Base-by-base conservation (phyloP, 2,329 filamentous ascomycete species). In the Tolypocladium ophioglossoides region DNA sequence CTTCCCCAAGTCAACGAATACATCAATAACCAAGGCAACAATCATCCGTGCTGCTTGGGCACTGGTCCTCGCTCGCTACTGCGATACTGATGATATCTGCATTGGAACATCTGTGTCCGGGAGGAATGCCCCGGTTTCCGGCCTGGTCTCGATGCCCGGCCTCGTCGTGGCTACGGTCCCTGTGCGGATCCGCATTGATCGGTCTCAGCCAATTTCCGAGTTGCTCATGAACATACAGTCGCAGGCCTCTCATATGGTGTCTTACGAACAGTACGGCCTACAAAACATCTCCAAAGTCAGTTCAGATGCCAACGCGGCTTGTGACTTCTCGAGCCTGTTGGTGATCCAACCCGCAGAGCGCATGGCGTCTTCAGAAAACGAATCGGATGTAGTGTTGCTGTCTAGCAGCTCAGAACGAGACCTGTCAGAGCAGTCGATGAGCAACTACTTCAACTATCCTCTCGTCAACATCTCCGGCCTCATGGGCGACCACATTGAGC, bases 101-200 rank as follows among this genome's bases (percentile, higher is more conserved):
- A 68, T 68, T 48, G 66, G 64, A 1, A 58, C 56, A 7, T 62
- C 63, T 0, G 53, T 66, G 1, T 64, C 64, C 0, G 68, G 68
- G 7, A 62, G 68, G 0, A 57, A 64, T 7, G 61, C 63, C 2
- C 56, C 61, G 1, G 52, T 70, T 2, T 34, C 50, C 1, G 63
- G 62, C 9, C 58, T 70, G 1, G 60, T 63, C 5, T 53, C 57
- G 2, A 63, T 69, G 10, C 53, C 60, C 2, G 68, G 65, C 1
- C 66, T 66, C 4, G 63, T 64, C 0, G 64, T 70, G 27, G 61
- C 63, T 12, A 67, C 65, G 3, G 58, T 70, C 0, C 67, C 67
- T 9, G 44, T 66, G 1, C 57, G 64, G 9, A 46, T 65, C 3
- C 46, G 35, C 2, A 16, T 64, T 2, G 37, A 58, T 5, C 48